Percentiles rank a stretch among this genome's conserved stretches.
Evolutionary conservation across 805 yeast species (phyloP).

Genomic region (Torulaspora maleeae): DNA sequence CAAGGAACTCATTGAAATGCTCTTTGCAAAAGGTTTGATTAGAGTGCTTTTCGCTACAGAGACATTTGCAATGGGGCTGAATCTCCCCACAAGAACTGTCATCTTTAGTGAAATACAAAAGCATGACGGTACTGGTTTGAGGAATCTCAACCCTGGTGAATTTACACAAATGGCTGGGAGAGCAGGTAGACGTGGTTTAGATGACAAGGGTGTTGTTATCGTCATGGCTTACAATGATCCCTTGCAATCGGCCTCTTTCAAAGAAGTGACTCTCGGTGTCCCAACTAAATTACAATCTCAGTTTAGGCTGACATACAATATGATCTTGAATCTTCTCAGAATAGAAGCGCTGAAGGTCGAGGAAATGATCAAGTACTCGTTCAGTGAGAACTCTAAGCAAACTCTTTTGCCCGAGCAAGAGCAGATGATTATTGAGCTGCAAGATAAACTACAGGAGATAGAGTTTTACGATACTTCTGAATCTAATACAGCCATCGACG

Average conservation of each 20-base stretch:
- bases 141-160: slow-evolving; percentile 89
- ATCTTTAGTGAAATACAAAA: slow-evolving; percentile 81
- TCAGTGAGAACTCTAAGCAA: slow-evolving; percentile 86
- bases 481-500: slow-evolving; percentile 41
- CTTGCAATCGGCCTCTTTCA: slow-evolving; percentile 51
- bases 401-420: slow-evolving; percentile 82
- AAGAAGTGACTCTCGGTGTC: slow-evolving; percentile 78
- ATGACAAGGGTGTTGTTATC: slow-evolving; percentile 89
- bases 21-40: slow-evolving; percentile 80
- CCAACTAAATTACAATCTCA: slow-evolving; percentile 90
- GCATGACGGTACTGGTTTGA: slow-evolving; percentile 81
- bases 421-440: slow-evolving; percentile 51
- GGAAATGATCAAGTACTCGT: slow-evolving; percentile 95
- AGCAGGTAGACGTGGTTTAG: slow-evolving; percentile 97
- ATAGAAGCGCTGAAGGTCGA: slow-evolving; percentile 95
- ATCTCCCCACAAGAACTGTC: slow-evolving; percentile 94
- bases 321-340: slow-evolving; percentile 86
- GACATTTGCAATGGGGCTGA: slow-evolving; percentile 98
- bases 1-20: slow-evolving; percentile 86
- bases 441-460: slow-evolving; percentile 42
- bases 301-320: slow-evolving; percentile 89
- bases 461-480: slow-evolving; percentile 36
- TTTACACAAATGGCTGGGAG: slow-evolving; percentile 99
- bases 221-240: slow-evolving; percentile 79
- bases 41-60: slow-evolving; percentile 95